These are phyloP conservation scores for Globisporangium cederbergense DNA, from an alignment of 352 stramenopile species.

Conservation along the genomic window DNA sequence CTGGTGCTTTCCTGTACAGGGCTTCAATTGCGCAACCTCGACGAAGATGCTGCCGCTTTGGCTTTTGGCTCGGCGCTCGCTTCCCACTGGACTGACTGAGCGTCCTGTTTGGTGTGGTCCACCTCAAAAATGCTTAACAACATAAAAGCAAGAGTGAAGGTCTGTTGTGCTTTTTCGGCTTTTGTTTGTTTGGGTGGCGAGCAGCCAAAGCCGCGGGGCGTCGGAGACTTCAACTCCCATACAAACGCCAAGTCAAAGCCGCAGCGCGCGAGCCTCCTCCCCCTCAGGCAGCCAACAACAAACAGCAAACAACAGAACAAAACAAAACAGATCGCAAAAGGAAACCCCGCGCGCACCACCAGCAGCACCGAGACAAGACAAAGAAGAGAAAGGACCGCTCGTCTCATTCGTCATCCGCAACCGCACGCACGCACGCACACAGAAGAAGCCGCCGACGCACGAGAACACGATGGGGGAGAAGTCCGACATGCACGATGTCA, in stretches of 20 bases:
- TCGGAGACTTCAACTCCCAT: constrained; percentile 10
- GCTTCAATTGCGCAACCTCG: constrained; percentile 5
- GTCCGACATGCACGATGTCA: constrained; percentile 81
- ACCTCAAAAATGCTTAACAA: not conserved
- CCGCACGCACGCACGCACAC: not conserved
- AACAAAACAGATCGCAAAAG: constrained; percentile 13
- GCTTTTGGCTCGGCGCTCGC: not conserved
- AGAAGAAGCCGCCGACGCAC: not conserved
- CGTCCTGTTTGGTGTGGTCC: not conserved
- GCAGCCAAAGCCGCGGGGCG: constrained; percentile 5
- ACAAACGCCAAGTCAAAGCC: constrained; percentile 2
- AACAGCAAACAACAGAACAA: not conserved
- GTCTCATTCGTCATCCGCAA: not conserved
- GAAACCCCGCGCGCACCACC: constrained; percentile 3
- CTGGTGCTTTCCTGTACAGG: not conserved
- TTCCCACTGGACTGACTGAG: too few species aligned
- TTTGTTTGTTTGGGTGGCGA: constrained; percentile 3
- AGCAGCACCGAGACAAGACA: not conserved
- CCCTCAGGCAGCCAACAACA: not conserved
- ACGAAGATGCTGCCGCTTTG: not conserved
- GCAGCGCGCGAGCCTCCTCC: not conserved
- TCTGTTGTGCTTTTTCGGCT: not conserved
- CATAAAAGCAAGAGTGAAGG: not conserved
- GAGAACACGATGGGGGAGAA: constrained; percentile 53
- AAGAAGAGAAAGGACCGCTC: not conserved